Percentiles rank a stretch among this genome's conserved stretches.
Evolutionary conservation across 495 filamentous ascomycete genomes (phyloP).

Genomic region (Lasiosphaeria hispida): DNA sequence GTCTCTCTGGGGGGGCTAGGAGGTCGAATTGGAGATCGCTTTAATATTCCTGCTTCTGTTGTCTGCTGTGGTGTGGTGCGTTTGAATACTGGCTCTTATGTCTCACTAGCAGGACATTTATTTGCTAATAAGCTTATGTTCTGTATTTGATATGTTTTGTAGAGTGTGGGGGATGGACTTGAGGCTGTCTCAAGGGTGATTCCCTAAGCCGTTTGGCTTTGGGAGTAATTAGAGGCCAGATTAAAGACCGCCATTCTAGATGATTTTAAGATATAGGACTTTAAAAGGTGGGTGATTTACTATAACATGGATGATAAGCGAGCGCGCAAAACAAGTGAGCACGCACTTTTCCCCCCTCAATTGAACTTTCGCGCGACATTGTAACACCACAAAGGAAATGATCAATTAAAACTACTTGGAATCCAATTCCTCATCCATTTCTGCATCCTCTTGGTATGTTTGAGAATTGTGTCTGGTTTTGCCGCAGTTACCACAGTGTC

Average conservation of each 20-base stretch:
- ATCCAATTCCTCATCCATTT: too few species aligned
- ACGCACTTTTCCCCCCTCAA: too few species aligned
- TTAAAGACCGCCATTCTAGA: background rate
- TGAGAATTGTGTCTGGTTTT: too few species aligned
- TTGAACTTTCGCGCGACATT: too few species aligned
- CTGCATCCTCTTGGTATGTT: too few species aligned
- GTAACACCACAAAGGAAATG: too few species aligned
- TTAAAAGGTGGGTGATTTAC: slow-evolving; percentile 1
- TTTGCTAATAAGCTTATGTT: too few species aligned
- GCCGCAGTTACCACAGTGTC: too few species aligned
- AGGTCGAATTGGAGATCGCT: slow-evolving; percentile 5
- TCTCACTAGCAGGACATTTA: background rate
- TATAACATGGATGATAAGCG: too few species aligned
- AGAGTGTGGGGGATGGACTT: background rate
- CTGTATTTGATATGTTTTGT: background rate
- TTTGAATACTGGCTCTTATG: background rate
- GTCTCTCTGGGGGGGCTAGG: background rate
- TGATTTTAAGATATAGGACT: slow-evolving; percentile 2
- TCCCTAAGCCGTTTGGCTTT: background rate
- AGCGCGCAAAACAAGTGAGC: too few species aligned
- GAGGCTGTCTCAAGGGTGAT: background rate
- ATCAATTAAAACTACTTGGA: too few species aligned
- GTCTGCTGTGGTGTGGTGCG: background rate
- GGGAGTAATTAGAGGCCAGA: slow-evolving; percentile 1
- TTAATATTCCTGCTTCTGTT: slow-evolving; percentile 1